phyloP scores from a whole-genome alignment of 352 stramenopile species.

The Phytophthora agathidicida region DNA sequence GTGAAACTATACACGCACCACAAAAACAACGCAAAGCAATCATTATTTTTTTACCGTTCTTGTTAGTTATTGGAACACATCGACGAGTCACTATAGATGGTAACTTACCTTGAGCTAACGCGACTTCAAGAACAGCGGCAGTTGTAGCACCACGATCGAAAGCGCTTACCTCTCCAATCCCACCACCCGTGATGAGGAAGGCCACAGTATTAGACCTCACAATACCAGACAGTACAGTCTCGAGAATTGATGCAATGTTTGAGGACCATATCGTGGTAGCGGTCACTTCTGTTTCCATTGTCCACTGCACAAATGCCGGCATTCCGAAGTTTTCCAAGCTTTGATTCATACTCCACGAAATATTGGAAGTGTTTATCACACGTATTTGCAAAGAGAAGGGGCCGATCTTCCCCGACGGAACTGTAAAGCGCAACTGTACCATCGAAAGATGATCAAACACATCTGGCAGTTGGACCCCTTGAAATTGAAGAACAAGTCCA shows the following conservation, averaged over 20 bases:
- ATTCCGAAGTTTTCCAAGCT: slow-evolving; percentile 29
- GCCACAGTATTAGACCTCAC: not conserved
- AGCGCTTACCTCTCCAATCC: slow-evolving; percentile 52
- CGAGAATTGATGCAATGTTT: slow-evolving; percentile 33
- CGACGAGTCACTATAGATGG: too few relatives aligned
- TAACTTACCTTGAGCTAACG: slow-evolving; percentile 48
- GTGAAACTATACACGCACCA: slow-evolving; percentile 22
- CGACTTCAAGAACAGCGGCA: slow-evolving; percentile 44
- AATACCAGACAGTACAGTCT: not conserved
- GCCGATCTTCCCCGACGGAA: slow-evolving; percentile 48
- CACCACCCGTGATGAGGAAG: slow-evolving; percentile 51
- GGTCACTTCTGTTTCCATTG: slow-evolving; percentile 21
- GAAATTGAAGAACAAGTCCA: slow-evolving; percentile 25
- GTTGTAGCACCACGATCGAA: slow-evolving; percentile 35
- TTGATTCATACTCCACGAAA: slow-evolving; percentile 16
- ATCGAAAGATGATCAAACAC: slow-evolving; percentile 28
- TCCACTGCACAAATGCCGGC: slow-evolving; percentile 37
- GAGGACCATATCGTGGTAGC: slow-evolving; percentile 38
- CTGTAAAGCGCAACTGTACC: slow-evolving; percentile 39
- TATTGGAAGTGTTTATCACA: slow-evolving; percentile 17
- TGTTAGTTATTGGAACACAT: not conserved
- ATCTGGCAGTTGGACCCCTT: slow-evolving; percentile 33
- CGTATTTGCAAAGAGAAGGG: slow-evolving; percentile 51
- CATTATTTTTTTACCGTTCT: too few relatives aligned
- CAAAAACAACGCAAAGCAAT: not conserved